phyloP scores from a whole-genome alignment of 2,329 filamentous ascomycete species.

The Gnomoniopsis sp. region DNA sequence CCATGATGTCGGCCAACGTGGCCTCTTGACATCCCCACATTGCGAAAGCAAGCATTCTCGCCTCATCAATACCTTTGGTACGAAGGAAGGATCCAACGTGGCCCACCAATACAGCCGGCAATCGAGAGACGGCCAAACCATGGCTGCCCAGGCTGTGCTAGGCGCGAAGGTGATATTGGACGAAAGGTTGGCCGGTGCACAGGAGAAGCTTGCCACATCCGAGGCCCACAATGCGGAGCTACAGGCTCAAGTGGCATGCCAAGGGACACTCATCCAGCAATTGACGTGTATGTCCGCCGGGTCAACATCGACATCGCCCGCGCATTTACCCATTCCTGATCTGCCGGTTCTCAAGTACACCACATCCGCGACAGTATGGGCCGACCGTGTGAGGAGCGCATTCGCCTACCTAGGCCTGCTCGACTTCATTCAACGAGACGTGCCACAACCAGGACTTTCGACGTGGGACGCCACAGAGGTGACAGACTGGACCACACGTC shows the following conservation, averaged over 20 bases:
- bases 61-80: not conserved
- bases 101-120: not conserved
- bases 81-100: not conserved
- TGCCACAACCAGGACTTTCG: not conserved
- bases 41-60: not conserved
- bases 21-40: not conserved
- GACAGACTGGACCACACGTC: not conserved
- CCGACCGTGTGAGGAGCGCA: conserved; percentile 7
- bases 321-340: conserved; percentile 3
- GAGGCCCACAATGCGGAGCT: conserved; percentile 2
- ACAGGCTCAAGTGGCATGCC: not conserved
- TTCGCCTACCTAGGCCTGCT: conserved; percentile 15
- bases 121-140: not conserved
- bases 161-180: not conserved
- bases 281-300: not conserved
- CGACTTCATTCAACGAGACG: conserved; percentile 13
- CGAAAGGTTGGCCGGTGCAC: not conserved
- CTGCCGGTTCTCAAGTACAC: conserved; percentile 10
- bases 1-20: not conserved
- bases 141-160: not conserved
- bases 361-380: conserved; percentile 8
- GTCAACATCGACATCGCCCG: not conserved
- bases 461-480: not conserved
- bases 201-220: not conserved
- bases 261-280: not conserved